Evolutionary conservation across 345 rosid species (phyloP).

Genomic region (Odontarrhena argentea): DNA sequence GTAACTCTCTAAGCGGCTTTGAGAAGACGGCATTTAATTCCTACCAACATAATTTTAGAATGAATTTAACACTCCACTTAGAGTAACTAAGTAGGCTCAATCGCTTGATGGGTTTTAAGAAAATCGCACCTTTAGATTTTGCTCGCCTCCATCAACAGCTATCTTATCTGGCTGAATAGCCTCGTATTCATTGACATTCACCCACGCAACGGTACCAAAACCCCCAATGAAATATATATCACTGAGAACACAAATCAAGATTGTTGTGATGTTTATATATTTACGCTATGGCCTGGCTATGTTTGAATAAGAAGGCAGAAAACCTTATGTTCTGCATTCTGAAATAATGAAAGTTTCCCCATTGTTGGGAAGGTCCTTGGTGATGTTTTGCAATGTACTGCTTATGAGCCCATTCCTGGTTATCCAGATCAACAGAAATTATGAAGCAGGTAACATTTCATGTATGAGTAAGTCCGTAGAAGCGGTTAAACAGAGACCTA

Average conservation of each 20-base stretch:
- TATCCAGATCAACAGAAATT: conserved; percentile 26
- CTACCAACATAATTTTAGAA: conserved; percentile 39
- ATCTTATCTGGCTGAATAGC: conserved; percentile 83
- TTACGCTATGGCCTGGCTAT: conserved; percentile 2
- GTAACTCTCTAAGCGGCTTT: conserved; percentile 69
- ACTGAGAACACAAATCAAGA: conserved; percentile 43
- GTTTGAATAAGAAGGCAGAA: conserved; percentile 8
- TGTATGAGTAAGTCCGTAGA: not conserved
- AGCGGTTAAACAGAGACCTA: conserved; percentile 18
- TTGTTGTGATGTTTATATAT: not conserved
- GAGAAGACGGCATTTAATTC: conserved; percentile 85
- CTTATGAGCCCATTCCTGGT: conserved; percentile 96
- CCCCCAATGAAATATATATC: conserved; percentile 99
- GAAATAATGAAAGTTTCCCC: conserved; percentile 97
- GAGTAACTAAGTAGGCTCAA: conserved; percentile 12
- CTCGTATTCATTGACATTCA: conserved; percentile 85
- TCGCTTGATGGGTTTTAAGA: not conserved
- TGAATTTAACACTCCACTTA: not conserved
- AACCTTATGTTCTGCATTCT: conserved; percentile 96
- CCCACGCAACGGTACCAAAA: conserved; percentile 99
- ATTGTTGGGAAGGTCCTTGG: conserved; percentile 86
- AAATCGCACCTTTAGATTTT: conserved; percentile 67
- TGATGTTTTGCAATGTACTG: conserved; percentile 89
- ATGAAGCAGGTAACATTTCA: not conserved
- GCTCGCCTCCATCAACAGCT: conserved; percentile 96